Percentiles rank a stretch among this genome's conserved stretches.
Conservation (phyloP, 164 flowering plant species). For the Magnolia changhungtana region DNA sequence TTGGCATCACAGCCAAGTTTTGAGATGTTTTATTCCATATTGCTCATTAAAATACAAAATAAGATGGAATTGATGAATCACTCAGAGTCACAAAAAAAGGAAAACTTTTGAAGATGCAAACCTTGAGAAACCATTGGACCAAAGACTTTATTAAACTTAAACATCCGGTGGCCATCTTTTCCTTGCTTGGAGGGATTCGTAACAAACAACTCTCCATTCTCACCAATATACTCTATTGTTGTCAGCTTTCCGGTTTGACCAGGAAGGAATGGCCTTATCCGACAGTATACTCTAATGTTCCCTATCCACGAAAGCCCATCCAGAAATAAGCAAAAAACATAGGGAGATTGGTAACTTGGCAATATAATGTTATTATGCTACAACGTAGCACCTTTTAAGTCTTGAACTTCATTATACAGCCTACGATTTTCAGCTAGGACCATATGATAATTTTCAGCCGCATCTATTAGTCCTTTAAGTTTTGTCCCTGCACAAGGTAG, state of each 20-base stretch:
- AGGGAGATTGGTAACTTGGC: background rate
- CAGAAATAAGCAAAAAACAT: slow-evolving; percentile 5
- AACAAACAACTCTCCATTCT: slow-evolving; percentile 82
- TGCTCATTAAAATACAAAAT: too few relatives aligned
- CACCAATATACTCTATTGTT: slow-evolving; percentile 76
- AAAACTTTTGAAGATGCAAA: slow-evolving; percentile 13
- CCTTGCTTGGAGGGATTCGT: slow-evolving; percentile 78
- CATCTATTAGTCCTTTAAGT: slow-evolving; percentile 65
- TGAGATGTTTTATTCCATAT: too few relatives aligned
- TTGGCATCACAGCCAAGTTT: too few relatives aligned
- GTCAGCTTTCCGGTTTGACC: slow-evolving; percentile 74
- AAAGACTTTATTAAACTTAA: slow-evolving; percentile 89
- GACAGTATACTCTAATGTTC: slow-evolving; percentile 91
- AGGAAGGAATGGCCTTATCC: slow-evolving; percentile 84
- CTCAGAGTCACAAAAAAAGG: background rate
- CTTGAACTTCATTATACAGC: slow-evolving; percentile 94
- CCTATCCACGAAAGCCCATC: slow-evolving; percentile 36
- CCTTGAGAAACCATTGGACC: slow-evolving; percentile 83
- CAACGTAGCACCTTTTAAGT: slow-evolving; percentile 70
- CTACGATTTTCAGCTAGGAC: slow-evolving; percentile 85
- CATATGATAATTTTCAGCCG: slow-evolving; percentile 74
- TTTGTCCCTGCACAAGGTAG: slow-evolving; percentile 44
- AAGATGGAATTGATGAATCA: background rate
- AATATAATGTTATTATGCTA: background rate
- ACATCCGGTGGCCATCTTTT: slow-evolving; percentile 67